A percentile compares a stretch with the other conserved stretches of the same genome.
phyloP scores from a whole-genome alignment of 352 stramenopile genomes.

The Phytophthora macrochlamydospora region DNA sequence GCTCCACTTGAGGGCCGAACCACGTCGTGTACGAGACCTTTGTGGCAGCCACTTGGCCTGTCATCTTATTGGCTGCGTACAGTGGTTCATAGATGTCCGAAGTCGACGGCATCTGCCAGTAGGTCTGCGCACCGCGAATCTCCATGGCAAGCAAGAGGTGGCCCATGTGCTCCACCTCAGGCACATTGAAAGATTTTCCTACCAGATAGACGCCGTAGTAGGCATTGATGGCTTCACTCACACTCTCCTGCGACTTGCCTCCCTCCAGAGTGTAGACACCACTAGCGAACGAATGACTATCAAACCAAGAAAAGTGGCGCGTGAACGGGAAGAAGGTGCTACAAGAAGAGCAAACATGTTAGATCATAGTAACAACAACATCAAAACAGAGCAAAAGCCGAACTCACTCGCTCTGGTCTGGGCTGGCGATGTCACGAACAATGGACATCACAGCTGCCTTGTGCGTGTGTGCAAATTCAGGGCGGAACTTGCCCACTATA shows the following conservation, averaged over 20 bases:
- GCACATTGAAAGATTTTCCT: slow-evolving; percentile 76
- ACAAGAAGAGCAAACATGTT: slow-evolving; percentile 15
- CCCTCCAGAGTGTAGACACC: slow-evolving; percentile 95
- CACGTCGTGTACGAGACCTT: slow-evolving; percentile 90
- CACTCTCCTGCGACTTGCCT: slow-evolving; percentile 97
- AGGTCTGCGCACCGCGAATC: slow-evolving; percentile 93
- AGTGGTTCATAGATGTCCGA: slow-evolving; percentile 71
- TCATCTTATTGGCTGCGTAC: slow-evolving; percentile 86
- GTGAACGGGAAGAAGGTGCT: slow-evolving; percentile 90
- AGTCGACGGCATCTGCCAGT: slow-evolving; percentile 94
- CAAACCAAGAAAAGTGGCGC: slow-evolving; percentile 97
- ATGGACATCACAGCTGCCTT: slow-evolving; percentile 79
- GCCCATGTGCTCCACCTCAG: slow-evolving; percentile 86
- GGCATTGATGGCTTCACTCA: slow-evolving; percentile 96
- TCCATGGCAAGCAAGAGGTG: slow-evolving; percentile 93
- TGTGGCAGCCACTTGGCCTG: slow-evolving; percentile 74
- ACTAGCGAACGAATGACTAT: slow-evolving; percentile 96
- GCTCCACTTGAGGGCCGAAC: slow-evolving; percentile 84
- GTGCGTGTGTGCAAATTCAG: slow-evolving; percentile 70
- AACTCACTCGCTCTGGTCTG: slow-evolving; percentile 66
- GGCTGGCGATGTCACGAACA: slow-evolving; percentile 79
- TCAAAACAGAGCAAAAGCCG: no score
- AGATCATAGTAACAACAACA: slow-evolving; percentile 5
- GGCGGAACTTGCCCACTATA: slow-evolving; percentile 82
- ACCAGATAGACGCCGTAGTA: slow-evolving; percentile 97